phyloP scores from a whole-genome alignment of 2,329 filamentous ascomycete species.

The Pseudogymnoascus pannorum region DNA sequence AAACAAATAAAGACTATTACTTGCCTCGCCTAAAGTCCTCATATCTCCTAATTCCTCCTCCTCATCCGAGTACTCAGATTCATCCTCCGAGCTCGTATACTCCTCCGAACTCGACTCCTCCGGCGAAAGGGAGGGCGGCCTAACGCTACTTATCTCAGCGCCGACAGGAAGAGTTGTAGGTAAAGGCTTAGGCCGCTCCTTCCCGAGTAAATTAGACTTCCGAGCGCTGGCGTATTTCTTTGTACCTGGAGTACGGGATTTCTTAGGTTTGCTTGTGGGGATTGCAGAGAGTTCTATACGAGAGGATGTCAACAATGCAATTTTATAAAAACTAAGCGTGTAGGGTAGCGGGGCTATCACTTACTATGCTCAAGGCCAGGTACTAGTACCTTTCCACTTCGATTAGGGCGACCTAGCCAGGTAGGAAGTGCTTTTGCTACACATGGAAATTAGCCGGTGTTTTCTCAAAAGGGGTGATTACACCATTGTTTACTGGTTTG shows the following conservation, averaged over 20 bases:
- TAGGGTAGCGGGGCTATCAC: not conserved
- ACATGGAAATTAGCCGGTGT: not conserved
- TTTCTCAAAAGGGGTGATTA: not conserved
- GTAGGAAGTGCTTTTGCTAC: conserved; percentile 5
- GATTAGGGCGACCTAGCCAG: not conserved
- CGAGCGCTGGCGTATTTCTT: not conserved
- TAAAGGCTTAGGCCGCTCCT: not conserved
- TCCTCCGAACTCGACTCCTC: conserved; percentile 27
- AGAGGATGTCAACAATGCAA: not conserved
- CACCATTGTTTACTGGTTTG: not conserved
- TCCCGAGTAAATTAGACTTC: not conserved
- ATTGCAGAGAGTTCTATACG: not conserved
- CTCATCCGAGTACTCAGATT: conserved; percentile 23
- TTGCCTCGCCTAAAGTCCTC: conserved; percentile 22
- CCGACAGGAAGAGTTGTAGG: not conserved
- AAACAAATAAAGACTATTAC: conserved; percentile 11
- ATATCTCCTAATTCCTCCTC: conserved; percentile 27
- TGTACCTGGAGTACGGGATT: not conserved
- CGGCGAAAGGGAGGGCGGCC: conserved; percentile 17
- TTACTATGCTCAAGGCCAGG: not conserved
- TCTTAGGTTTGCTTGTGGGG: not conserved
- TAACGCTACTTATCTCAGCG: not conserved
- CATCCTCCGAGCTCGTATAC: conserved; percentile 27
- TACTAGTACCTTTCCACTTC: conserved; percentile 6
- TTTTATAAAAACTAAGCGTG: not conserved